Evolutionary conservation across 257 asterid genomes (phyloP).

Genomic region (Nicotiana benthamiana): DNA sequence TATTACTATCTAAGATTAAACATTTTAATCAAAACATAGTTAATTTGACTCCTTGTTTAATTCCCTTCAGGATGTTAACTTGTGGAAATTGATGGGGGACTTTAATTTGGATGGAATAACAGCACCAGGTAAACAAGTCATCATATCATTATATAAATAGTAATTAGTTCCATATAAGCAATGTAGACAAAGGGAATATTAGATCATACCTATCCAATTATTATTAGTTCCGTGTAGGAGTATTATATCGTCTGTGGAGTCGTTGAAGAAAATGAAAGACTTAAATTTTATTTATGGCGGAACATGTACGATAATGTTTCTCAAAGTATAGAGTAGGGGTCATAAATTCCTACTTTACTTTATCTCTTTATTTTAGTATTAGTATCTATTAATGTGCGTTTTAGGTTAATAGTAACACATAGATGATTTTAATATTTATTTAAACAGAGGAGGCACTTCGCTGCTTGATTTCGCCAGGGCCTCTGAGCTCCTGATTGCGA

Average conservation of each 20-base stretch:
- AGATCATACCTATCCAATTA: neutral
- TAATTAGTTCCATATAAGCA: neutral
- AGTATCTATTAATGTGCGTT: too few species aligned
- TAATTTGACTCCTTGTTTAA: neutral
- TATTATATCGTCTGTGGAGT: neutral
- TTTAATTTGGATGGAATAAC: slow-evolving; percentile 94
- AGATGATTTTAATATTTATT: too few species aligned
- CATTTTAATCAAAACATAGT: neutral
- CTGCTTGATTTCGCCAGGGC: too few species aligned
- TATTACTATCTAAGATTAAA: neutral
- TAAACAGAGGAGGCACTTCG: too few species aligned
- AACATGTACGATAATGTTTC: neutral
- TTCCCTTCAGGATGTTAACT: slow-evolving; percentile 61
- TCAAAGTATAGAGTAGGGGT: too few species aligned
- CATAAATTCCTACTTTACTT: too few species aligned
- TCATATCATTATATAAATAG: neutral
- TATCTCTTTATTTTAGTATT: too few species aligned
- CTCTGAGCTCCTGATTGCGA: too few species aligned
- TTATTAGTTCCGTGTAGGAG: neutral
- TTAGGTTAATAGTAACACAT: too few species aligned
- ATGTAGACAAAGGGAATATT: too few species aligned
- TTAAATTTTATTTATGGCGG: neutral
- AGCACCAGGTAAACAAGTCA: slow-evolving; percentile 58
- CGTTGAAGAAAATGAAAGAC: neutral
- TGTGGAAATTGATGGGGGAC: slow-evolving; percentile 97